These are phyloP conservation scores for Zarea fungicola DNA, from an alignment of 2,329 filamentous ascomycete genomes.

Conservation along the genomic window DNA sequence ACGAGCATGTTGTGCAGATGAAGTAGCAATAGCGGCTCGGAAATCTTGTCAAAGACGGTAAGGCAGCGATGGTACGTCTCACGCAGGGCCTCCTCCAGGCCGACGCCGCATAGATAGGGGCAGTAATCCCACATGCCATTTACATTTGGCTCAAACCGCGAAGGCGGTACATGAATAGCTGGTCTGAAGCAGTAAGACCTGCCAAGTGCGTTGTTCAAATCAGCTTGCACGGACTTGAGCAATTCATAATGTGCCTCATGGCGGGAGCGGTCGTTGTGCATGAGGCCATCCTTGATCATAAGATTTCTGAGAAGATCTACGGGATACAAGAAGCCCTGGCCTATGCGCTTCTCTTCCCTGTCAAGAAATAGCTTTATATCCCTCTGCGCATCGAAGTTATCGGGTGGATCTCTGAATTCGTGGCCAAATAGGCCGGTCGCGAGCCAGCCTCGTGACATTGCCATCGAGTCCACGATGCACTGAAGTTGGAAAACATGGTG, in stretches of 20 bases:
- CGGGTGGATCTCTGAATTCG: constrained; percentile 29
- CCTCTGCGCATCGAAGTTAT: constrained; percentile 30
- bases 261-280: neutral
- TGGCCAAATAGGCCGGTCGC: constrained; percentile 28
- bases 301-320: neutral
- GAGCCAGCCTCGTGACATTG: constrained; percentile 40
- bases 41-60: constrained; percentile 33
- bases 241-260: neutral
- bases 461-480: constrained; percentile 44
- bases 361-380: constrained; percentile 42
- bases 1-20: constrained; percentile 46
- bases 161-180: constrained; percentile 28
- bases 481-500: constrained; percentile 46
- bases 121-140: constrained; percentile 46
- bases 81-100: constrained; percentile 39
- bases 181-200: constrained; percentile 15
- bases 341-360: constrained; percentile 24
- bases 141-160: constrained; percentile 35
- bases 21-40: constrained; percentile 34
- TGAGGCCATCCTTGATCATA: constrained; percentile 1
- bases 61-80: constrained; percentile 30
- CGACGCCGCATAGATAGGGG: constrained; percentile 42
- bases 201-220: constrained; percentile 19
- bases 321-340: constrained; percentile 13
- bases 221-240: constrained; percentile 9